phyloP scores from a whole-genome alignment of 345 rosid species.

The Salix arbutifolia region DNA sequence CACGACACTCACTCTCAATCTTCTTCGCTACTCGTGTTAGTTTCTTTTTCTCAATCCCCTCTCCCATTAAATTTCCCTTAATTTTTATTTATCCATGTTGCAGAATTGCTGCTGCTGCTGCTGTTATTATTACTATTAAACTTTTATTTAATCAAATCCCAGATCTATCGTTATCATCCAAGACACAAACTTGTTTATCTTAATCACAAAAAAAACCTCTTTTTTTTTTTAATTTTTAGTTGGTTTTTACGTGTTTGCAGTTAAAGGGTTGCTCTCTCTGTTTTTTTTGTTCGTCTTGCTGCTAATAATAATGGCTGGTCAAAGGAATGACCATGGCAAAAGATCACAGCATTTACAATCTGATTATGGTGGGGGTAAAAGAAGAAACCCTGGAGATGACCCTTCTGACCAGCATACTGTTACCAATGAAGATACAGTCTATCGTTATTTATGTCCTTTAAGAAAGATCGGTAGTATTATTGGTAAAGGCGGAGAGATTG shows the following conservation, averaged over 20 bases:
- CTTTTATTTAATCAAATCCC: not conserved
- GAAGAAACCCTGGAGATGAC: constrained; percentile 29
- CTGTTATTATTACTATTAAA: not conserved
- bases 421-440: constrained; percentile 29
- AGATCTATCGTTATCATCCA: not conserved
- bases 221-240: not conserved
- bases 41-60: not conserved
- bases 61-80: not conserved
- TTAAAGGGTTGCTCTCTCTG: not conserved
- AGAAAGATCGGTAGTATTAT: constrained; percentile 34
- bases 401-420: constrained; percentile 17
- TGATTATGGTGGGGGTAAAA: constrained; percentile 32
- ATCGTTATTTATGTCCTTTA: constrained; percentile 32
- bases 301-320: constrained; percentile 22
- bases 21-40: not conserved
- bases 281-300: not conserved
- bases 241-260: not conserved
- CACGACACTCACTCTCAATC: not conserved
- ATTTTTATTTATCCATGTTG: not conserved
- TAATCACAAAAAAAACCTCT: not conserved
- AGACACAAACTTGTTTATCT: not conserved
- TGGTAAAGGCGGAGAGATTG: constrained; percentile 33
- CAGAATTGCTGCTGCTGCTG: not conserved
- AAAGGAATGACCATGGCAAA: constrained; percentile 31
- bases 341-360: constrained; percentile 25